A percentile compares a stretch with the other conserved stretches of the same genome.
Conservation (phyloP, 1,139 yeast species). For the Saccharomyces hybrid region DNA sequence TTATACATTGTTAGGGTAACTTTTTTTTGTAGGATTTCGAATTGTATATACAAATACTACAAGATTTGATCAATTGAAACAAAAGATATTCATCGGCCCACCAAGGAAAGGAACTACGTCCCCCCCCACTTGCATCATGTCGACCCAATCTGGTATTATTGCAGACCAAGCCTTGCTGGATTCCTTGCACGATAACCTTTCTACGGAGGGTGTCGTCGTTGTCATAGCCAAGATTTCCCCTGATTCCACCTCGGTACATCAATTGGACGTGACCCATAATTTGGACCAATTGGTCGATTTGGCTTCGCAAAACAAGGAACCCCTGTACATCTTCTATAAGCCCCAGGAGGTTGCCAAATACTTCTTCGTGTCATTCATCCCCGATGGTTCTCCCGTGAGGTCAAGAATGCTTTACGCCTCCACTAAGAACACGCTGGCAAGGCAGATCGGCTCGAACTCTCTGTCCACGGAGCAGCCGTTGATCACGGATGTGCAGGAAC, state of each 20-base stretch:
- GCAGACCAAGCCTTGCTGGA: conserved; percentile 41
- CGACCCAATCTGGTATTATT: conserved; percentile 64
- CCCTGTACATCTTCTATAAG: conserved; percentile 53
- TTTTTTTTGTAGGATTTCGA: conserved; percentile 4
- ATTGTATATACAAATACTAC: not conserved
- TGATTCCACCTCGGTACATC: conserved; percentile 36
- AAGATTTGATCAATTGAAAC: too few species aligned
- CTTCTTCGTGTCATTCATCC: conserved; percentile 74
- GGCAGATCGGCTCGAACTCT: conserved; percentile 62
- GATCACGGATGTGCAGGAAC: conserved; percentile 57
- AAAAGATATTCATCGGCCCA: not conserved
- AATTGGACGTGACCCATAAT: conserved; percentile 32
- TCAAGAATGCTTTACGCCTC: conserved; percentile 92
- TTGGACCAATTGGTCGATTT: conserved; percentile 34
- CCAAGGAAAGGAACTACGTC: not conserved
- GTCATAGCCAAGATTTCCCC: conserved; percentile 36
- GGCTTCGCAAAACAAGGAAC: conserved; percentile 35
- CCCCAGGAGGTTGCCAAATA: conserved; percentile 32
- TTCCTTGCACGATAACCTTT: conserved; percentile 19
- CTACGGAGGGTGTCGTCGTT: conserved; percentile 22
- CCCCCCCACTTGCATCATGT: conserved; percentile 37
- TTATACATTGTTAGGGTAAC: conserved; percentile 5
- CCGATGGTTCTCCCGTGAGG: conserved; percentile 76
- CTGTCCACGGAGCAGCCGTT: conserved; percentile 45
- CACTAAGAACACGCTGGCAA: conserved; percentile 65